phyloP scores from a whole-genome alignment of 108 stramenopile genomes.

The Skeletonema grethae region DNA sequence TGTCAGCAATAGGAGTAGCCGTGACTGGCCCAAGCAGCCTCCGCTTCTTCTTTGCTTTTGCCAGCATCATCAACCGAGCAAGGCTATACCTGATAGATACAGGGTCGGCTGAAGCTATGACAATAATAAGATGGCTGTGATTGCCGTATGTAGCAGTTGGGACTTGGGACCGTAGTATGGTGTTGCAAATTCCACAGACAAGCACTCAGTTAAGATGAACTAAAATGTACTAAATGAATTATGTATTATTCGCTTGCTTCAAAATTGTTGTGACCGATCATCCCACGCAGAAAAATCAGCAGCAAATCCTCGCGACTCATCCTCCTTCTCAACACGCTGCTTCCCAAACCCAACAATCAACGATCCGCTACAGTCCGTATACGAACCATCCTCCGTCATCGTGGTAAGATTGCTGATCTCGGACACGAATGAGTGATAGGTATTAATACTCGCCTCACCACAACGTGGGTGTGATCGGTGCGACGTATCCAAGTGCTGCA shows the following conservation, averaged over 20 bases:
- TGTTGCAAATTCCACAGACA: too few species aligned
- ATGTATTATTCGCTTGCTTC: background rate
- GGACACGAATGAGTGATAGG: background rate
- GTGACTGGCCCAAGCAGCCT: too few species aligned
- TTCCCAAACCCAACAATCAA: conserved; percentile 2
- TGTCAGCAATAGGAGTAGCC: too few species aligned
- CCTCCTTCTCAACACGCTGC: background rate
- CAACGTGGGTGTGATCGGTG: background rate
- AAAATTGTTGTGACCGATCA: background rate
- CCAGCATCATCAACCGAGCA: too few species aligned
- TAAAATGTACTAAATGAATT: background rate
- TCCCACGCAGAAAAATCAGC: conserved; percentile 5
- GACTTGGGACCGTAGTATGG: too few species aligned
- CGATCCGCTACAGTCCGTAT: background rate
- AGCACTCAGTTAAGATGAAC: too few species aligned
- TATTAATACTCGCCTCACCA: background rate
- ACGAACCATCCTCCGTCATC: background rate
- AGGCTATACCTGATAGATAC: too few species aligned
- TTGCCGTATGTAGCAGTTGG: too few species aligned
- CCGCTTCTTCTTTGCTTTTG: too few species aligned
- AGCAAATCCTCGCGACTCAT: conserved; percentile 3
- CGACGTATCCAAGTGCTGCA: background rate
- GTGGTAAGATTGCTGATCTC: background rate
- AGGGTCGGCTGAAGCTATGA: too few species aligned
- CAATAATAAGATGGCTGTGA: too few species aligned